Evolutionary conservation across 2,329 filamentous ascomycete species (phyloP).

Genomic region (Geoglossum cookeanum): DNA sequence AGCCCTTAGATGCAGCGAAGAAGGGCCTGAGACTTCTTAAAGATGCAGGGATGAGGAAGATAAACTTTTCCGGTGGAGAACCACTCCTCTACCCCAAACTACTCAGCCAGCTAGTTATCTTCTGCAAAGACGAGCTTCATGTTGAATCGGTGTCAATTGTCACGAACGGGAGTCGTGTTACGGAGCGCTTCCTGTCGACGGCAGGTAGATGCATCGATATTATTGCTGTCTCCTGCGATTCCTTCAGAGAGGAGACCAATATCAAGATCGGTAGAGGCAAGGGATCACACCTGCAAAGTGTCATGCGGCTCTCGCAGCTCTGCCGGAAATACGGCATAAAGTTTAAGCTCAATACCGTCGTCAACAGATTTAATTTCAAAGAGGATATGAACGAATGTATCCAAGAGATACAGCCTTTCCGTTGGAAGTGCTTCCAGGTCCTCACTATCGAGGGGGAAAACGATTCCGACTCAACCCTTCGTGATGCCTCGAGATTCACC

Average conservation of each 20-base stretch:
- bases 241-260: conserved; percentile 32
- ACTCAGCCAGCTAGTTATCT: conserved; percentile 25
- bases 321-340: conserved; percentile 29
- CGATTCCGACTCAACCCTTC: conserved; percentile 22
- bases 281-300: conserved; percentile 27
- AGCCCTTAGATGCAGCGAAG: conserved; percentile 24
- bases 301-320: conserved; percentile 26
- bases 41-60: conserved; percentile 33
- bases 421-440: conserved; percentile 37
- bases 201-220: conserved; percentile 31
- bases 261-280: conserved; percentile 30
- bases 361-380: conserved; percentile 28
- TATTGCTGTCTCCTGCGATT: conserved; percentile 36
- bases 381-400: conserved; percentile 31
- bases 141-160: conserved; percentile 35
- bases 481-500: conserved; percentile 25
- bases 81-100: conserved; percentile 31
- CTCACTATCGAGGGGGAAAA: conserved; percentile 35
- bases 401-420: conserved; percentile 25
- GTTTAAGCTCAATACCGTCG: conserved; percentile 40
- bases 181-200: conserved; percentile 23
- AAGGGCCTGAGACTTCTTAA: conserved; percentile 26
- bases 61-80: conserved; percentile 37
- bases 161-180: conserved; percentile 32
- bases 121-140: conserved; percentile 28